Evolutionary conservation across 2,329 filamentous ascomycete species (phyloP).

Genomic region (Clonostachys chloroleuca): DNA sequence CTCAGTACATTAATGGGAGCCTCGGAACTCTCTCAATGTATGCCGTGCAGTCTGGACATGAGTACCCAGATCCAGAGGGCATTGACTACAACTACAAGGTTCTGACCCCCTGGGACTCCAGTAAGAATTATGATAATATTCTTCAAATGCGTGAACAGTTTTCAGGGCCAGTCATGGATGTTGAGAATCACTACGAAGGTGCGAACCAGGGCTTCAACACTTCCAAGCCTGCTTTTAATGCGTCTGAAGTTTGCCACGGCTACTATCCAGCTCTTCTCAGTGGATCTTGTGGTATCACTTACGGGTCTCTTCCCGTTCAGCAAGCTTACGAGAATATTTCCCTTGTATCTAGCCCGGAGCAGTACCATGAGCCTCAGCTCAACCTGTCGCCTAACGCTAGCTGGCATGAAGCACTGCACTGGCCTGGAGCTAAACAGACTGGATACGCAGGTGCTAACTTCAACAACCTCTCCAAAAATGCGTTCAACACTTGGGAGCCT

Average conservation of each 20-base stretch:
- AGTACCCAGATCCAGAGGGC: not conserved
- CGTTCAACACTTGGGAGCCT: no score
- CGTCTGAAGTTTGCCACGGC: not conserved
- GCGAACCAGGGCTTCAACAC: not conserved
- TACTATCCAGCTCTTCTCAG: not conserved
- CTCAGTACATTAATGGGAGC: not conserved
- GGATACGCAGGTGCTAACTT: no score
- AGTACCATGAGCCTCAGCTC: not conserved
- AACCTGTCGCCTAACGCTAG: no score
- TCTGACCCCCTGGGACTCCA: not conserved
- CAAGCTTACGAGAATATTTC: not conserved
- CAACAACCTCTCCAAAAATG: no score
- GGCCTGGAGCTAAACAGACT: no score
- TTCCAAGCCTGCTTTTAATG: not conserved
- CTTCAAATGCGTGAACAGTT: not conserved
- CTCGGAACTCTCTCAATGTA: not conserved
- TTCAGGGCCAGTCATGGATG: not conserved
- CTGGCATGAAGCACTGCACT: no score
- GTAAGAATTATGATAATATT: not conserved
- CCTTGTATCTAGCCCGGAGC: not conserved
- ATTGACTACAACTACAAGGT: not conserved
- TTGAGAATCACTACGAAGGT: not conserved
- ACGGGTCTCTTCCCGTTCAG: not conserved
- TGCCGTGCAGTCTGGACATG: not conserved
- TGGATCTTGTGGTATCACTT: not conserved